Evolutionary conservation across 2,329 filamentous ascomycete species (phyloP).

Genomic region (Neurospora sp.): DNA sequence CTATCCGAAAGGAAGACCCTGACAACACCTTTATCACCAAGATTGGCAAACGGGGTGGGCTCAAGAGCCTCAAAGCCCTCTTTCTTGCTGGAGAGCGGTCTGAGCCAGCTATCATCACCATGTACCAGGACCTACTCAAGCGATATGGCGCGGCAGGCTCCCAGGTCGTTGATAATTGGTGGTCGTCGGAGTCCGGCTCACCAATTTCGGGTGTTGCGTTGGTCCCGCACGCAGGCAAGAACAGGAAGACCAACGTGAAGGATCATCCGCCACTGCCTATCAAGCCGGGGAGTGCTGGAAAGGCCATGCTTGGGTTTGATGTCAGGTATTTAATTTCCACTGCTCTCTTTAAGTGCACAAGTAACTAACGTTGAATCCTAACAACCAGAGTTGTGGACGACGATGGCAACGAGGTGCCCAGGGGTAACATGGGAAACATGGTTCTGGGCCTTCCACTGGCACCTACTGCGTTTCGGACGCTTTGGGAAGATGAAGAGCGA

Average conservation of each 20-base stretch:
- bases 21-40: constrained; percentile 55
- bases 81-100: constrained; percentile 86
- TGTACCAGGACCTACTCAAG: constrained; percentile 65
- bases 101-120: constrained; percentile 73
- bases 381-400: constrained; percentile 61
- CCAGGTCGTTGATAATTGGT: constrained; percentile 50
- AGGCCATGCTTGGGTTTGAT: constrained; percentile 86
- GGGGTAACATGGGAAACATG: constrained; percentile 80
- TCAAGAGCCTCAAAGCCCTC: constrained; percentile 62
- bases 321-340: constrained; percentile 33
- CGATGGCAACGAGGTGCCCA: constrained; percentile 58
- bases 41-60: constrained; percentile 55
- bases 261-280: constrained; percentile 42
- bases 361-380: background rate
- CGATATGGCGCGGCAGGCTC: constrained; percentile 55
- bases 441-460: constrained; percentile 74
- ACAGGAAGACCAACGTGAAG: constrained; percentile 35
- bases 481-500: constrained; percentile 77
- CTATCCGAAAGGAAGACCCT: constrained; percentile 78
- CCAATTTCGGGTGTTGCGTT: constrained; percentile 48
- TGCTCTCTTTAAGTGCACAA: no score
- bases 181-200: constrained; percentile 49
- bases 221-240: constrained; percentile 46
- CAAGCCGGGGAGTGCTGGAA: constrained; percentile 80
- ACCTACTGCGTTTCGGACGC: constrained; percentile 73